Base-by-base conservation (phyloP, 352 stramenopile genomes). In the Pilasporangium apinafurcum region DNA sequence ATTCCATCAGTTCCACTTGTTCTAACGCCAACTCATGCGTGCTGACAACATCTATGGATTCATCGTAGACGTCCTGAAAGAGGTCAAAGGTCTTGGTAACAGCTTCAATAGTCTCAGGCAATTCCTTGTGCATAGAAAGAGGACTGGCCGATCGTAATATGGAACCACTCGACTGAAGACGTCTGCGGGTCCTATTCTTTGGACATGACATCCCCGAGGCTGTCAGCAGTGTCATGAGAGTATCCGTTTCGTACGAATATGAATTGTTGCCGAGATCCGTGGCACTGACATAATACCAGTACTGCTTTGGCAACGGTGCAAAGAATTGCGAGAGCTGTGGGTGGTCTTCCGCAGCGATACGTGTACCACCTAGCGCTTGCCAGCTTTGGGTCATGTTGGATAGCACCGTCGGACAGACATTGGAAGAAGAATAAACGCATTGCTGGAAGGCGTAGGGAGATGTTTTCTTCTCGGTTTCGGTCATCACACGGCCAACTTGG, bases 171-270 rank as follows among this genome's bases (percentile, higher is more conserved):
- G n/a, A n/a, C n/a, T 36, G 24, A 2, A 64, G 54, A 4, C 44
- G 69, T 22, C 65, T 62, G n/a, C n/a, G n/a, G 2, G 49, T 53
- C 39, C 62, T 43, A 48, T 58, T 73, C 53, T 79, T 52, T 5
- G 69, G 65, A 10, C 69, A 82, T 12, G 47, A 41, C 17, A 82
- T 16, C 0, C 60, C 60, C 22, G 53, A 42, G 20, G 32, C 20
- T 33, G 64, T 31, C n/a, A 82, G 48, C 10, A 74, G 46, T 13
- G 24, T 28, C 7, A 86, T 66, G 8, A 86, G 38, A 9, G 53
- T 44, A 40, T 84, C 68, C n/a, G 65, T 58, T 17, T 64, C 43
- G 64, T 86, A 86, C 57, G 70, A 50, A 64, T 86, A 86, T 30
- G 70, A 83, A 26, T 72, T 50, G 29, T 59, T 58, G 2, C 70